phyloP scores from a whole-genome alignment of 768 basidiomycete genomes.

The Amanita pallidorosea region DNA sequence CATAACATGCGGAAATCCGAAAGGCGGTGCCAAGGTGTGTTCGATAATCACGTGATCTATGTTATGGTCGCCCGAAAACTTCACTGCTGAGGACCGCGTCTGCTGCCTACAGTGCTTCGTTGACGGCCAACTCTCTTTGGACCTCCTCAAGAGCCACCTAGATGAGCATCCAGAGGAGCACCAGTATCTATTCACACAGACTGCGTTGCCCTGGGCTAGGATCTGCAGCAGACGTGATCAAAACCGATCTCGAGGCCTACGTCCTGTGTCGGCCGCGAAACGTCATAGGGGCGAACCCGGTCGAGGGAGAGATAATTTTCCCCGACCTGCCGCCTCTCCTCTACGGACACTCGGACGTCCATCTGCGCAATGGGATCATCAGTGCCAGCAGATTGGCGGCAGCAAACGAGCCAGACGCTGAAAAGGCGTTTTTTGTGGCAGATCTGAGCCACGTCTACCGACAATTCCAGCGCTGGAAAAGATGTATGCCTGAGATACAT shows the following conservation, averaged over 20 bases:
- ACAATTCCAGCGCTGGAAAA: slow-evolving; percentile 77
- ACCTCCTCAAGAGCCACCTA: not conserved
- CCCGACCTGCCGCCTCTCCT: slow-evolving; percentile 54
- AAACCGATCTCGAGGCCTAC: slow-evolving; percentile 1
- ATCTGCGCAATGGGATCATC: slow-evolving; percentile 72
- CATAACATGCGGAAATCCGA: too few relatives aligned
- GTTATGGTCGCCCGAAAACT: not conserved
- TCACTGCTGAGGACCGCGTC: not conserved
- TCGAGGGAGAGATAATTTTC: slow-evolving; percentile 10
- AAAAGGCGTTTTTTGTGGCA: slow-evolving; percentile 93
- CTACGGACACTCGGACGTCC: slow-evolving; percentile 61
- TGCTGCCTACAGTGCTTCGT: not conserved
- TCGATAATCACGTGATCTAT: not conserved
- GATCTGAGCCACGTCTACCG: slow-evolving; percentile 83
- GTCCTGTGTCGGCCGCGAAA: not conserved
- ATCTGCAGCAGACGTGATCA: slow-evolving; percentile 1
- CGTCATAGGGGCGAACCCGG: not conserved
- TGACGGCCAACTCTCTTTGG: not conserved
- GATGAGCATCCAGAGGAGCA: not conserved
- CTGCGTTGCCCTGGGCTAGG: not conserved
- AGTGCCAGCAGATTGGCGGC: slow-evolving; percentile 41
- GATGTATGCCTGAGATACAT: slow-evolving; percentile 72
- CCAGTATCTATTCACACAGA: not conserved
- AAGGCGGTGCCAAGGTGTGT: not conserved
- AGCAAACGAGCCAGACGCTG: slow-evolving; percentile 46